phyloP scores from a whole-genome alignment of 2,329 filamentous ascomycete genomes.

The Diatrype stigma region DNA sequence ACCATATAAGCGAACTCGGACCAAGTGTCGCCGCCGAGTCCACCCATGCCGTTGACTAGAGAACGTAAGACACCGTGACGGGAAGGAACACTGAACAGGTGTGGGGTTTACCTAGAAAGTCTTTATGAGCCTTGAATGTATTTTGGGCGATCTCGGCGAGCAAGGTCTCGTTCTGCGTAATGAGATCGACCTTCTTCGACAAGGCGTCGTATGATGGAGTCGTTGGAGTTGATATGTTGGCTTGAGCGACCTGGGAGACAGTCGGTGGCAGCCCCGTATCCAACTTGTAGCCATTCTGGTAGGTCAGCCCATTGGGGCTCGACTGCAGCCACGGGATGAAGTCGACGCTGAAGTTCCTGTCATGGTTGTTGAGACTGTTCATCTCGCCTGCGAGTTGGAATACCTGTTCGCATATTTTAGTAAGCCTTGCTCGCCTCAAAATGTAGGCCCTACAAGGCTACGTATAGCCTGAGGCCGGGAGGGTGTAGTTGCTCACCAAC shows the following conservation, averaged over 20 bases:
- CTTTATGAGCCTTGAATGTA: constrained; percentile 41
- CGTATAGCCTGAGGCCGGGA: background rate
- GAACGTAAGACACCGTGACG: constrained; percentile 2
- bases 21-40: constrained; percentile 55
- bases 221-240: constrained; percentile 33
- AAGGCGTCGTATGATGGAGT: constrained; percentile 31
- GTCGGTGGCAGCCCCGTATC: constrained; percentile 51
- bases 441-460: background rate
- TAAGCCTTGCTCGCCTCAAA: background rate
- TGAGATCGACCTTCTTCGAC: constrained; percentile 30
- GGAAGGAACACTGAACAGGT: background rate
- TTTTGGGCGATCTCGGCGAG: constrained; percentile 35
- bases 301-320: constrained; percentile 49
- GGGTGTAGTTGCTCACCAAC: constrained; percentile 33
- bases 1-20: constrained; percentile 61
- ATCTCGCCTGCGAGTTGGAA: constrained; percentile 59
- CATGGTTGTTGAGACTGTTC: constrained; percentile 55
- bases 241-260: constrained; percentile 39
- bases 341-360: constrained; percentile 45
- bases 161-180: constrained; percentile 32
- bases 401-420: constrained; percentile 25
- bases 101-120: constrained; percentile 26
- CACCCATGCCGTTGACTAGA: constrained; percentile 30
- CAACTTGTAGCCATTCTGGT: constrained; percentile 43
- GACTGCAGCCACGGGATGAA: constrained; percentile 61